A percentile compares a stretch with the other conserved stretches of the same genome.
Evolutionary conservation across 352 stramenopile species (phyloP).

Genomic region (Pythium sp.): DNA sequence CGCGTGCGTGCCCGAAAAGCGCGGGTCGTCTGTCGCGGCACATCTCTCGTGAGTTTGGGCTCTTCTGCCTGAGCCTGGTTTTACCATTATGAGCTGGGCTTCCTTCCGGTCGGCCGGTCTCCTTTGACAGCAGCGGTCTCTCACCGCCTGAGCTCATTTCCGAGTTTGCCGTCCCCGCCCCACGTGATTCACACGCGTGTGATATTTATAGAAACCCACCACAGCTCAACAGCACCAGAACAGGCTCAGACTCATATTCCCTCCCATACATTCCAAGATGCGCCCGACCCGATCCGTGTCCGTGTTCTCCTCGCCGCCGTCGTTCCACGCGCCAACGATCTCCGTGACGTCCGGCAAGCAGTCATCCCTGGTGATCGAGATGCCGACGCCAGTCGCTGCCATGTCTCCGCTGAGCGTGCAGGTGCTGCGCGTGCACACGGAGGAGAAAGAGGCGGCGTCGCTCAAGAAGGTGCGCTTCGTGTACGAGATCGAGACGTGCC

Average conservation of each 20-base stretch:
- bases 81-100: not conserved
- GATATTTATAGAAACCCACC: slow-evolving; percentile 1
- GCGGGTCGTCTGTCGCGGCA: not conserved
- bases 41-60: not conserved
- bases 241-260: not conserved
- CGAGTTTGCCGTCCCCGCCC: slow-evolving; percentile 3
- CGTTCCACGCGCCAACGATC: slow-evolving; percentile 18
- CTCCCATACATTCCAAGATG: not conserved
- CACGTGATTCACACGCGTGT: not conserved
- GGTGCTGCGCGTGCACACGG: slow-evolving; percentile 51
- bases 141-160: not conserved
- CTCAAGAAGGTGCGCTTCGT: slow-evolving; percentile 70
- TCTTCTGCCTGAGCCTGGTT: not conserved
- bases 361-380: not conserved
- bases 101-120: not conserved
- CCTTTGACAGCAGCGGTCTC: not conserved
- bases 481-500: slow-evolving; percentile 74
- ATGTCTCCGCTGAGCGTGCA: slow-evolving; percentile 42
- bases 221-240: not conserved
- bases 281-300: slow-evolving; percentile 8
- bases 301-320: slow-evolving; percentile 3
- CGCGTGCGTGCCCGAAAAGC: not conserved
- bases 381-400: not conserved
- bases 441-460: slow-evolving; percentile 43
- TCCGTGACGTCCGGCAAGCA: slow-evolving; percentile 7